Evolutionary conservation across 257 asterid species (phyloP), one percentile per base, ranked within the genome.

Genomic region (Fraxinus cuspidata): DNA sequence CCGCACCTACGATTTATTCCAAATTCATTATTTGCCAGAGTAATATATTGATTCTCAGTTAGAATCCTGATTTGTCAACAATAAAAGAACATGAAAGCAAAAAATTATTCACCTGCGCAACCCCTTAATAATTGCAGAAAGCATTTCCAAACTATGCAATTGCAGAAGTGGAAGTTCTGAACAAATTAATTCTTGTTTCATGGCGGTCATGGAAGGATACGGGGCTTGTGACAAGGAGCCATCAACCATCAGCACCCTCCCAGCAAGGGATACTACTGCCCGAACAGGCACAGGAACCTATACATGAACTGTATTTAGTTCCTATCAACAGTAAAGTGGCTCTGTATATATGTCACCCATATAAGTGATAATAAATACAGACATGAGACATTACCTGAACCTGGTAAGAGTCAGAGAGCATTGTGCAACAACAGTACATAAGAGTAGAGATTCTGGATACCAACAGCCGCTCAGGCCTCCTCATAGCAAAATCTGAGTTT

Each of bases 161-260:
- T 93, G 98, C 84, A 95, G 84, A 77, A 38, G 76, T 7, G 94
- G 97, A 81, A 95, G 91, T 87, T 93, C 94, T 23, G 93, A 87
- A 83, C 89, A 87, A 77, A 95, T 77, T 71, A 90, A 80, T 75
- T 91, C 99, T 81, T 84, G 93, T 74, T 88, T 89, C 85, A 86
- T 79, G 74, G 81, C 84, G 79, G 83, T 76, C 92, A 86, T 86
- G 78, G 88, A 87, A 80, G 92, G 80, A 31, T 79, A 86, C 0
- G 86, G 76, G 82, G 88, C 75, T 66, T 28, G 82, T 29, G 86
- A 79, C 72, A 79, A 76, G 69, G 97, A 88, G 74, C 96, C 94
- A 86, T 93, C 97, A 68, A 92, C 92, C 88, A 84, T 81, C 87
- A 96, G 82, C 81, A 93, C 97, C 87, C 99, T 90, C 72, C 81